Evolutionary conservation across 768 basidiomycete species (phyloP).

Genomic region (Leccinum incarnatum): DNA sequence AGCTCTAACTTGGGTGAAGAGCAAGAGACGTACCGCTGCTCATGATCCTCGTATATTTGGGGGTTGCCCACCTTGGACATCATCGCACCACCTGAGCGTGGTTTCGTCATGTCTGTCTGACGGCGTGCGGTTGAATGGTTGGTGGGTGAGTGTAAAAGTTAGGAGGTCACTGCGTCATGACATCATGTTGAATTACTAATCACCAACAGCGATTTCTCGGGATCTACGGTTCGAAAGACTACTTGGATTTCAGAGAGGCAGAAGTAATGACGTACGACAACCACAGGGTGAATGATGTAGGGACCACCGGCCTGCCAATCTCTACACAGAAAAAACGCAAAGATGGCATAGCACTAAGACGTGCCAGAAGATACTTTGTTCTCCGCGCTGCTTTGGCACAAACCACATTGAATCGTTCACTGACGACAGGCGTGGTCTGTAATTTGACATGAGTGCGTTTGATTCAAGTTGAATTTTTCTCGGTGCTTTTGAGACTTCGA

Average conservation of each 20-base stretch:
- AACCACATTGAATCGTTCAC: constrained; percentile 19
- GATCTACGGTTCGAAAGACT: neutral
- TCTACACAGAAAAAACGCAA: constrained; percentile 11
- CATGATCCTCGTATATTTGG: constrained; percentile 46
- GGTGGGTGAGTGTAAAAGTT: neutral
- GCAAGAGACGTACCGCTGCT: constrained; percentile 42
- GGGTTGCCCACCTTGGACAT: constrained; percentile 50
- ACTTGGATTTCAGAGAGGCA: neutral
- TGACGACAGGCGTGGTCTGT: constrained; percentile 21
- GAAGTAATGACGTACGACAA: neutral
- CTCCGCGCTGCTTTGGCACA: constrained; percentile 37
- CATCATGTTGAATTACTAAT: constrained; percentile 7
- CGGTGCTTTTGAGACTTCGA: neutral
- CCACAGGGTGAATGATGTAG: constrained; percentile 18
- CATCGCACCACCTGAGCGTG: constrained; percentile 39
- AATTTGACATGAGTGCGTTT: constrained; percentile 37
- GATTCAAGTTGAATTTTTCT: constrained; percentile 1
- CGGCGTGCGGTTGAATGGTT: neutral
- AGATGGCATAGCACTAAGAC: constrained; percentile 33
- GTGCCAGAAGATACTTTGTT: constrained; percentile 22
- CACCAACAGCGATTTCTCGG: neutral
- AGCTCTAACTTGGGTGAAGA: neutral
- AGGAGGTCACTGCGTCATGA: constrained; percentile 9
- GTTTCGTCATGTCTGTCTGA: constrained; percentile 17
- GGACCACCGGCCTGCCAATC: constrained; percentile 33